A percentile compares a stretch with the other conserved stretches of the same genome.
These are phyloP conservation scores for Coniosporium apollinis DNA, from an alignment of 495 filamentous ascomycete genomes.

Conservation along the genomic window DNA sequence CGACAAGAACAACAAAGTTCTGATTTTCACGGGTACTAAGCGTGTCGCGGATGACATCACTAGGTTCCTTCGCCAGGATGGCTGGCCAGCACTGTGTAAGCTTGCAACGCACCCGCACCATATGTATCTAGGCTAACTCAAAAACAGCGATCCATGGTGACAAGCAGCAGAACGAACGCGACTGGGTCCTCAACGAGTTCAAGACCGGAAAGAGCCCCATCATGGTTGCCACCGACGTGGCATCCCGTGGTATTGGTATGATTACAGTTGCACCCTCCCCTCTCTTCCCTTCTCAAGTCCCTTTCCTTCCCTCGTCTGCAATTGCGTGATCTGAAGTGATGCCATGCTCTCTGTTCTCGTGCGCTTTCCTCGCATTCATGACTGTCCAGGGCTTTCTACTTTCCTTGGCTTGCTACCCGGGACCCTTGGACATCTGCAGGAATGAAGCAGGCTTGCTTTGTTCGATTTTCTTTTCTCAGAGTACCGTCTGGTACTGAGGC, in stretches of 20 bases:
- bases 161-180: conserved; percentile 98
- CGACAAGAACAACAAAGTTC: conserved; percentile 75
- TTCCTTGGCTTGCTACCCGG: conserved; percentile 59
- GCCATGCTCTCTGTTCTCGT: conserved; percentile 78
- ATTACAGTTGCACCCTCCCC: conserved; percentile 40
- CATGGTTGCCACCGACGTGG: conserved; percentile 97
- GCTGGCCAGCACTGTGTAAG: conserved; percentile 96
- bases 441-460: conserved; percentile 55
- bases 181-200: conserved; percentile 99
- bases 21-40: conserved; percentile 97
- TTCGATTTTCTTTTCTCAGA: conserved; percentile 56
- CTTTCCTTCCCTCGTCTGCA: conserved; percentile 38
- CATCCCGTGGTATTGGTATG: conserved; percentile 99
- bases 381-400: conserved; percentile 70
- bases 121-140: conserved; percentile 31
- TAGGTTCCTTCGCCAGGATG: conserved; percentile 94
- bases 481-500: conserved; percentile 58
- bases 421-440: conserved; percentile 76
- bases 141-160: conserved; percentile 83
- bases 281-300: conserved; percentile 24
- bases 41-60: conserved; percentile 97
- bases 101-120: no score
- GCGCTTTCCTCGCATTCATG: conserved; percentile 56
- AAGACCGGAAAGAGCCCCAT: conserved; percentile 92
- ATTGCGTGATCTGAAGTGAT: conserved; percentile 39